Evolutionary conservation across 2,329 filamentous ascomycete species (phyloP), one percentile per base, ranked within the genome.

Genomic region (Fusarium sublunatum): DNA sequence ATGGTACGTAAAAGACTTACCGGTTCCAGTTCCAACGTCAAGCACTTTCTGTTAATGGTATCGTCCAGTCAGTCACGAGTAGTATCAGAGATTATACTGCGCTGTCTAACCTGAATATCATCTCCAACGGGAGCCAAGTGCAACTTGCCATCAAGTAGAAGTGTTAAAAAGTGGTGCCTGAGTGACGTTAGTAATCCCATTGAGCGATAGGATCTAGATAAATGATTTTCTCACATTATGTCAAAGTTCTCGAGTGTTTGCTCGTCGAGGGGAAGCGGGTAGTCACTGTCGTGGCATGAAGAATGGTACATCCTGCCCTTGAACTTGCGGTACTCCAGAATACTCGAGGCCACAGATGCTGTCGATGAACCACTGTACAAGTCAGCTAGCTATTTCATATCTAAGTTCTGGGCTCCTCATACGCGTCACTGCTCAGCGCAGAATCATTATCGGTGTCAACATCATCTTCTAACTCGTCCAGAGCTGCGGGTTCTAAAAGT

Each of bases 101-200:
- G 9, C 4, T 13, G 1, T 22, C 25, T 28, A 25, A 60, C 55
- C 39, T 45, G 38, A 13, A 45, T 15, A 19, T 54, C 32, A 9
- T 60, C 39, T 7, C 49, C 54, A 15, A 61, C 31, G 1, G 58
- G 55, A 12, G 58, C 58, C 11, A 60, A 12, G 11, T 49, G 54
- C 12, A 61, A 15, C 10, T 61, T 44, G 4, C 36, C 48, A 0
- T 61, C 29, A 7, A 52, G 46, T 4, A 61, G 38, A 2, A 61
- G 31, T 7, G 58, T 61, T 12, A 54, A 35, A 8, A 59, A 61
- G 25, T 61, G 58, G 6, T 61, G 58, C 25, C 58, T 61, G 1
- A 2, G 6, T 36, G 4, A 3, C 10, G 35, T 47, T 4, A 60
- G 28, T 28, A 5, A 12, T 35, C 2, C 11, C 6, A n/a, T 1